Conservation (phyloP, 352 stramenopile genomes). For the Phytopythium montanum region DNA sequence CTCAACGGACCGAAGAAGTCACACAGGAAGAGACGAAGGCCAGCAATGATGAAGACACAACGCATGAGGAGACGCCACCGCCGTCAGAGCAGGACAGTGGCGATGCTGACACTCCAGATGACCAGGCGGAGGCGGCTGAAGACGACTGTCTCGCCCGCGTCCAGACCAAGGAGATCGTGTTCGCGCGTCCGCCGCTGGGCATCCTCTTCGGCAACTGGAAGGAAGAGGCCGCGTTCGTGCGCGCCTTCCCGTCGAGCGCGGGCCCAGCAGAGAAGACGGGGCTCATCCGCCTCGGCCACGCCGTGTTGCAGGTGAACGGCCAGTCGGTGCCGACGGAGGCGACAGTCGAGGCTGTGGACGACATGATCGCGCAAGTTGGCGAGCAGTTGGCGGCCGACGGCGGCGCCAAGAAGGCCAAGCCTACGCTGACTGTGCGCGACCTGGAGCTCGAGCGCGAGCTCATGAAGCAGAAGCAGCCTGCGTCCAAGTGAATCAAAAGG, state of each 20-base stretch:
- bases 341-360: constrained; percentile 50
- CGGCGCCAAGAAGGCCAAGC: constrained; percentile 25
- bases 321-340: constrained; percentile 51
- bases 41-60: constrained; percentile 1
- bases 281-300: constrained; percentile 54
- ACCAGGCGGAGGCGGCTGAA: background rate
- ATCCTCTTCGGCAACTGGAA: constrained; percentile 85
- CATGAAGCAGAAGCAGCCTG: constrained; percentile 40
- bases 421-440: constrained; percentile 72
- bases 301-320: constrained; percentile 74
- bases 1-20: background rate
- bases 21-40: background rate
- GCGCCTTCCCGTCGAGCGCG: constrained; percentile 74
- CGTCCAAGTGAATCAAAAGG: constrained; percentile 5
- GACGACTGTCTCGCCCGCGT: constrained; percentile 16
- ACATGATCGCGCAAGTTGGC: constrained; percentile 62
- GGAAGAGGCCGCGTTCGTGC: constrained; percentile 73
- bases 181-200: constrained; percentile 59
- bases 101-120: background rate
- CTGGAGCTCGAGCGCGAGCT: constrained; percentile 77
- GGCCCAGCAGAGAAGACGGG: constrained; percentile 69
- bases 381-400: constrained; percentile 9
- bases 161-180: constrained; percentile 49
- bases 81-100: constrained; percentile 13
- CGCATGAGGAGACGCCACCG: constrained; percentile 11